phyloP scores from a whole-genome alignment of 2,329 filamentous ascomycete species.

The Paracoccidioides lutzii region DNA sequence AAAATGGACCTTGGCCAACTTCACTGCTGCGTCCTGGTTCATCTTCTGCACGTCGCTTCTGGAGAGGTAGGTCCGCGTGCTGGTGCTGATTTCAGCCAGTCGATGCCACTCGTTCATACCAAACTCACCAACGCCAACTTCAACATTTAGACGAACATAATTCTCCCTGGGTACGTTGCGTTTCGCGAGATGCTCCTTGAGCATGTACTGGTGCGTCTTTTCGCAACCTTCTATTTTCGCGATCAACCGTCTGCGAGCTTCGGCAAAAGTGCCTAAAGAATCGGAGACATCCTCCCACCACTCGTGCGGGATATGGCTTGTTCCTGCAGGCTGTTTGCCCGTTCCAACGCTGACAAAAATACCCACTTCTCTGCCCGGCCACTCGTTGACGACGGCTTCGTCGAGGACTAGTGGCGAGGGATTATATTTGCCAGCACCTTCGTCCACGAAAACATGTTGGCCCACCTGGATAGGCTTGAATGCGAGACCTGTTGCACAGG shows the following conservation, averaged over 20 bases:
- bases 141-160: conserved; percentile 94
- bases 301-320: conserved; percentile 53
- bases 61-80: conserved; percentile 70
- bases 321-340: conserved; percentile 64
- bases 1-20: conserved; percentile 70
- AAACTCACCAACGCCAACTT: conserved; percentile 90
- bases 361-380: conserved; percentile 84
- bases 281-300: conserved; percentile 85
- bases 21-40: conserved; percentile 62
- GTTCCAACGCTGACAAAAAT: conserved; percentile 93
- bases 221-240: conserved; percentile 93
- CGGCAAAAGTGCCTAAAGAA: conserved; percentile 72
- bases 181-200: conserved; percentile 60
- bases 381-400: conserved; percentile 84
- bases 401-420: conserved; percentile 74
- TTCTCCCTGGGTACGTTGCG: conserved; percentile 74
- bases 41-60: conserved; percentile 62
- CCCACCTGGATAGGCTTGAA: conserved; percentile 95
- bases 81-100: conserved; percentile 87
- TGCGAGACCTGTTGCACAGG: conserved; percentile 74
- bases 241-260: conserved; percentile 72
- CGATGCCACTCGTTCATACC: conserved; percentile 98
- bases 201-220: conserved; percentile 75
- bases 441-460: conserved; percentile 86
- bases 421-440: conserved; percentile 84